phyloP scores from a whole-genome alignment of 495 filamentous ascomycete species.

The Xylaria scruposa region DNA sequence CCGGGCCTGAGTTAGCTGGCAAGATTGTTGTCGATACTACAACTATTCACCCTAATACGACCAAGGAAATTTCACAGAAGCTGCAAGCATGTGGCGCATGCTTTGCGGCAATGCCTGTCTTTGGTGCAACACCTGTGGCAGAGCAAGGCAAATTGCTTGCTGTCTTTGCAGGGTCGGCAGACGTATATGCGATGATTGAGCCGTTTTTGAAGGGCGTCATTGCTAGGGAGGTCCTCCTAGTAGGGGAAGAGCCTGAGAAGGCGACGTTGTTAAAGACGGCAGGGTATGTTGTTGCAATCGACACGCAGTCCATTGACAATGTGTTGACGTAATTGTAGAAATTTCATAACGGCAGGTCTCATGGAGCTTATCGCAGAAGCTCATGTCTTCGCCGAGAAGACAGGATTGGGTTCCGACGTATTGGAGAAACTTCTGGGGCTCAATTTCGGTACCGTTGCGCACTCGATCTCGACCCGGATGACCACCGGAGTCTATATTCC shows the following conservation, averaged over 20 bases:
- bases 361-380: constrained; percentile 61
- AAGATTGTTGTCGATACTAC: constrained; percentile 51
- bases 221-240: constrained; percentile 41
- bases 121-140: constrained; percentile 49
- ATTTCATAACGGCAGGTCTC: constrained; percentile 26
- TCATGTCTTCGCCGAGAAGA: constrained; percentile 63
- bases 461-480: constrained; percentile 53
- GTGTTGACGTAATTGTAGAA: constrained; percentile 18
- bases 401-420: constrained; percentile 54
- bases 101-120: constrained; percentile 48
- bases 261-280: constrained; percentile 21
- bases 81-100: constrained; percentile 32
- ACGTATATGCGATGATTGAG: constrained; percentile 38
- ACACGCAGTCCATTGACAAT: not conserved
- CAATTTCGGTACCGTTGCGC: constrained; percentile 59
- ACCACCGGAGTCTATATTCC: constrained; percentile 34
- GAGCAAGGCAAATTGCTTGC: constrained; percentile 46
- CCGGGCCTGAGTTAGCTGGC: constrained; percentile 31
- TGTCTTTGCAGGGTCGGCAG: constrained; percentile 41
- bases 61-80: constrained; percentile 29
- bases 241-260: constrained; percentile 41
- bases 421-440: constrained; percentile 61
- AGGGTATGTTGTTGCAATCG: constrained; percentile 10
- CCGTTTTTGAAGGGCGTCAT: constrained; percentile 46
- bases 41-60: constrained; percentile 50